phyloP scores from a whole-genome alignment of 345 rosid species.

The Citrus hindsii region DNA sequence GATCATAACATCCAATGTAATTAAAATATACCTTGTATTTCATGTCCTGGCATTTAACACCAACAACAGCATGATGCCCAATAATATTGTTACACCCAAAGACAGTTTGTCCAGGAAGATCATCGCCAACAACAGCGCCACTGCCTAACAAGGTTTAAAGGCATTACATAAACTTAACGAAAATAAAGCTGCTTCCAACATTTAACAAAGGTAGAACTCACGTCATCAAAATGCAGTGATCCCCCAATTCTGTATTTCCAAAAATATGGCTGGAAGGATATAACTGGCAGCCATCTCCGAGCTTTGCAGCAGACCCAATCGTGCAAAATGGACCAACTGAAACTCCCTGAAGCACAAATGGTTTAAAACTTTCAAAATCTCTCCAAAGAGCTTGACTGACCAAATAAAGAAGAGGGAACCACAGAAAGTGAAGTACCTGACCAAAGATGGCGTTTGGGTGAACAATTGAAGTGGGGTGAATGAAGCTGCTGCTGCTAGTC shows the following conservation, averaged over 20 bases:
- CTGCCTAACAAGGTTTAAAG: slow-evolving; percentile 55
- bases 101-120: slow-evolving; percentile 70
- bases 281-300: slow-evolving; percentile 71
- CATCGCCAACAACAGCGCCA: slow-evolving; percentile 92
- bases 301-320: slow-evolving; percentile 70
- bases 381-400: neutral
- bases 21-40: slow-evolving; percentile 65
- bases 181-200: neutral
- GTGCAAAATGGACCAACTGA: slow-evolving; percentile 83
- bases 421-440: slow-evolving; percentile 35
- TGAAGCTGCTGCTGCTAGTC: slow-evolving; percentile 22
- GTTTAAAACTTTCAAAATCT: neutral
- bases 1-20: neutral
- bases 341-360: slow-evolving; percentile 50
- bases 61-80: slow-evolving; percentile 81
- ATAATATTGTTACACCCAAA: slow-evolving; percentile 64
- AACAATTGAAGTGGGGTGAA: slow-evolving; percentile 72
- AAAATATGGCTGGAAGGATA: slow-evolving; percentile 75
- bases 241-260: slow-evolving; percentile 75
- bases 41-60: slow-evolving; percentile 89
- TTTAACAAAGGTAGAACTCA: slow-evolving; percentile 29
- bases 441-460: slow-evolving; percentile 82
- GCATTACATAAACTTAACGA: slow-evolving; percentile 3
- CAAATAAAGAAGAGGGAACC: neutral
- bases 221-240: slow-evolving; percentile 77